Evolutionary conservation across 805 yeast genomes (phyloP), one percentile per base, ranked within the genome.

Genomic region (Candida oleophila): DNA sequence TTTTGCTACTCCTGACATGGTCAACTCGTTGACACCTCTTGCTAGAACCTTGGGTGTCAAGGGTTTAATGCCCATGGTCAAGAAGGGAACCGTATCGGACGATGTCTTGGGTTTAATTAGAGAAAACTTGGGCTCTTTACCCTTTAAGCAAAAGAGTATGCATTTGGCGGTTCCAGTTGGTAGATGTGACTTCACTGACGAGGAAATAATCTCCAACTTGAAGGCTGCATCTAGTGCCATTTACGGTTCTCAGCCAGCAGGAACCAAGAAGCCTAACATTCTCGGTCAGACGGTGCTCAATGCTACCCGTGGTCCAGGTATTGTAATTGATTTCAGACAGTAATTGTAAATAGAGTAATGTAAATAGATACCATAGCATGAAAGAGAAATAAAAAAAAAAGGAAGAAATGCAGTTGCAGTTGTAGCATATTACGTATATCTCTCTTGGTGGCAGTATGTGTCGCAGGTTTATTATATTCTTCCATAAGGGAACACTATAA

Each of bases 11-110:
- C 88, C 96, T 1, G 96, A 88, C 33, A 80, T 89, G 48, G 78
- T 78, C 19, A 65, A 78, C n/a, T 74, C 76, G 21, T 72, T 94
- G 52, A 77, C 76, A 51, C 74, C 79, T 47, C 70, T 89, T 19
- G 96, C 94, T n/a, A 80, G 90, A 59, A 70, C 78, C 9, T 76
- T 94, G 55, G 98, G 98, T 48, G 96, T 96, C 28, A 82, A 76
- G 59, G 96, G 96, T 20, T 75, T 94, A 55, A 85, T 91, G 87
- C 98, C 99, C 41, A 77, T 79, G 38, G 83, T 79, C 12, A 90
- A 89, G 69, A 86, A 83, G 60, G 96, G 96, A 15, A 90, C 97
- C 1, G 94, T 92, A 7, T 71, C 85, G 1, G 78, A 80, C n/a
- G 81, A 89, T 56, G 68, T 89, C 25, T 70, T 69, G 18, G 63